Evolutionary conservation across 768 basidiomycete species (phyloP).

Genomic region (Suillus fuscotomentosus): DNA sequence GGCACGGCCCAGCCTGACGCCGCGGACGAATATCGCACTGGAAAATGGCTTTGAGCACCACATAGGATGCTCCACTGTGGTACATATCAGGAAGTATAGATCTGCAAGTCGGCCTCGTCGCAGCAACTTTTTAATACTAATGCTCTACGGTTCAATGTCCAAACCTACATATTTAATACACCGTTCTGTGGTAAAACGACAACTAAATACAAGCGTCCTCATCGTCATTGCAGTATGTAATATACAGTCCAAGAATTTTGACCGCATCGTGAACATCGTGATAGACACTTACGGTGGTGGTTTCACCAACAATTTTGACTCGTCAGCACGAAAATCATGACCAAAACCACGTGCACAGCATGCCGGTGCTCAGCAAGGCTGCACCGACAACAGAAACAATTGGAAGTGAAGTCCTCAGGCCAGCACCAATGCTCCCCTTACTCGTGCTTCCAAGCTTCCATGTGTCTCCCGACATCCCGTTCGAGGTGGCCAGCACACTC

Average conservation of each 20-base stretch:
- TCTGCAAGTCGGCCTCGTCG: background rate
- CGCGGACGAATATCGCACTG: background rate
- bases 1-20: background rate
- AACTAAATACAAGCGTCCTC: background rate
- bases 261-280: background rate
- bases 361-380: background rate
- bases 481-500: constrained; percentile 36
- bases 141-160: too few species aligned
- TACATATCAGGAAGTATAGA: too few species aligned
- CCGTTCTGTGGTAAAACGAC: too few species aligned
- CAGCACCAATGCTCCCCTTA: background rate
- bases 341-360: background rate
- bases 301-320: background rate
- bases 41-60: background rate
- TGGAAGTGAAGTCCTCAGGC: background rate
- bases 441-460: constrained; percentile 25
- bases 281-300: background rate
- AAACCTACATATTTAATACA: too few species aligned
- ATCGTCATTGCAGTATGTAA: background rate
- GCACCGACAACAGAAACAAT: background rate
- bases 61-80: too few species aligned
- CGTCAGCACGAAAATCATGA: background rate
- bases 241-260: background rate
- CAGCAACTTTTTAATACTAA: background rate
- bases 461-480: constrained; percentile 33